A percentile compares a stretch with the other conserved stretches of the same genome.
Evolutionary conservation across 331 rosid genomes (phyloP).

Genomic region (Acacia pycnantha): DNA sequence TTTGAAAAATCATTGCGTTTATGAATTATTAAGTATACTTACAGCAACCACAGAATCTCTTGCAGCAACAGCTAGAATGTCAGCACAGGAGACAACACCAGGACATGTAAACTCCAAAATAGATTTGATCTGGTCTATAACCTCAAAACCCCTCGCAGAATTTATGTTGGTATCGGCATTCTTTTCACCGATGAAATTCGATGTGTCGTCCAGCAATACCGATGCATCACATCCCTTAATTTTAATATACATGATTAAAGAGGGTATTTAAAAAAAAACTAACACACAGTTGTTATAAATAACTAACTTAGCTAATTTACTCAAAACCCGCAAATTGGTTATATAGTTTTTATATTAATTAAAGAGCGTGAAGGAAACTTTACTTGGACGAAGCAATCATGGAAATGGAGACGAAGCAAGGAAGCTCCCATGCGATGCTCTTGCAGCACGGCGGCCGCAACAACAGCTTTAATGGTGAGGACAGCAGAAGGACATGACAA

Average conservation of each 20-base stretch:
- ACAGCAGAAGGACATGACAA: constrained; percentile 44
- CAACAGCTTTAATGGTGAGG: not conserved
- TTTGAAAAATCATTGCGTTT: too few species aligned
- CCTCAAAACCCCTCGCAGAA: constrained; percentile 58
- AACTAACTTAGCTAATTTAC: too few species aligned
- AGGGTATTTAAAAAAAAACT: too few species aligned
- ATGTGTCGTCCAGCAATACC: constrained; percentile 43
- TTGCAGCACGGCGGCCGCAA: not conserved
- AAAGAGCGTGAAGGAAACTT: too few species aligned
- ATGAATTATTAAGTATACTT: not conserved
- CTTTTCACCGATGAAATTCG: constrained; percentile 49
- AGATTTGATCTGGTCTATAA: constrained; percentile 57
- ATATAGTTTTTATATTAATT: not conserved
- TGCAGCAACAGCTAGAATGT: constrained; percentile 62
- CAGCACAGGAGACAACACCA: constrained; percentile 73
- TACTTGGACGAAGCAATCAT: not conserved
- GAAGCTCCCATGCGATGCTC: constrained; percentile 1
- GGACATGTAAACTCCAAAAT: not conserved
- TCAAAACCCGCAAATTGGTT: too few species aligned
- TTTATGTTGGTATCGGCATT: constrained; percentile 38
- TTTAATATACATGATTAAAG: too few species aligned
- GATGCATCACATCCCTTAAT: constrained; percentile 79
- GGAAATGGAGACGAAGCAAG: not conserved
- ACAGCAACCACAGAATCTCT: constrained; percentile 72
- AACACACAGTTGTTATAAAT: too few species aligned